Evolutionary conservation across 2,329 filamentous ascomycete genomes (phyloP).

Genomic region (Biscogniauxia sp.): DNA sequence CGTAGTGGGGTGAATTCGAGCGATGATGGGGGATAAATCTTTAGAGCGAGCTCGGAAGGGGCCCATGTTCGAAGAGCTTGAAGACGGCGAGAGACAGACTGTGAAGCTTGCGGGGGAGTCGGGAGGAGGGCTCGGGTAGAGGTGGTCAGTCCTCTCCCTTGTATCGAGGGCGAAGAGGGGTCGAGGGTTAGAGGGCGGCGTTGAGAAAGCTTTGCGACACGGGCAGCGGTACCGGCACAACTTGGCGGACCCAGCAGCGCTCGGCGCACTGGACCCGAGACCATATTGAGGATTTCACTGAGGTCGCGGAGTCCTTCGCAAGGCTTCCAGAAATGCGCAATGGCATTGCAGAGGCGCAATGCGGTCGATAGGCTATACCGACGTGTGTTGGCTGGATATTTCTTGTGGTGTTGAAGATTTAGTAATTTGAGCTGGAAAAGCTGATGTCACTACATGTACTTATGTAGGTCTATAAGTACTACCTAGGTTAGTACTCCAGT

Average conservation of each 20-base stretch:
- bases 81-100: not conserved
- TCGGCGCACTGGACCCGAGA: constrained; percentile 14
- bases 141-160: constrained; percentile 6
- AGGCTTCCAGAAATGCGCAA: not conserved
- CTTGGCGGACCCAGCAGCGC: constrained; percentile 37
- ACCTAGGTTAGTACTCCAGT: too few species aligned
- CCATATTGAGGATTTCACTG: constrained; percentile 9
- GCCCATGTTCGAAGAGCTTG: constrained; percentile 8
- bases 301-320: not conserved
- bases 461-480: too few species aligned
- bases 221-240: constrained; percentile 36
- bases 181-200: constrained; percentile 9
- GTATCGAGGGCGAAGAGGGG: constrained; percentile 6
- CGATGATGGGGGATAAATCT: constrained; percentile 7
- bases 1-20: constrained; percentile 6
- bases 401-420: not conserved
- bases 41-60: constrained; percentile 11
- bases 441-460: not conserved
- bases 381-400: not conserved
- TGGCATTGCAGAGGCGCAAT: not conserved
- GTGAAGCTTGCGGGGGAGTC: constrained; percentile 5
- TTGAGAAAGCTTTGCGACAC: constrained; percentile 28
- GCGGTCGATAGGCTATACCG: not conserved
- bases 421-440: not conserved
- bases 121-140: constrained; percentile 3